These are phyloP conservation scores for Orychophragmus violaceus DNA, from an alignment of 345 rosid species.

Conservation along the genomic window DNA sequence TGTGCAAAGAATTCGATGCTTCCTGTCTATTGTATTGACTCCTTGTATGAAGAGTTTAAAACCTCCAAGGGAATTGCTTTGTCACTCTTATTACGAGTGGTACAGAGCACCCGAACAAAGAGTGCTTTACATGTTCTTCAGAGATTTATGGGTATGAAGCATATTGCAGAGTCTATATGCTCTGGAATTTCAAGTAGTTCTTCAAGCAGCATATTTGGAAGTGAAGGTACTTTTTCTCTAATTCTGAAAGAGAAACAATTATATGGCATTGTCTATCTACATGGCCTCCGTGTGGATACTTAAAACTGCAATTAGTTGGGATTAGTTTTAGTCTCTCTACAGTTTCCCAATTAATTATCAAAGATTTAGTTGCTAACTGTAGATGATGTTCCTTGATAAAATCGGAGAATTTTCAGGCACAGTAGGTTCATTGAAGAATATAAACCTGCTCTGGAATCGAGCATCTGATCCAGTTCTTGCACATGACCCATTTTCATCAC, in stretches of 20 bases:
- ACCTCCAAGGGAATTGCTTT: constrained; percentile 64
- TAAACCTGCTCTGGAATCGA: constrained; percentile 64
- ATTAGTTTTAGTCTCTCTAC: background rate
- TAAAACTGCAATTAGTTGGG: background rate
- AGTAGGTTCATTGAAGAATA: constrained; percentile 39
- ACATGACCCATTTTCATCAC: constrained; percentile 89
- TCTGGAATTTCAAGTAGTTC: constrained; percentile 43
- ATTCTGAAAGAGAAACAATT: background rate
- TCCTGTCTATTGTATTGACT: constrained; percentile 44
- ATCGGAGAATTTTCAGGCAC: constrained; percentile 42
- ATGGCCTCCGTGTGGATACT: background rate
- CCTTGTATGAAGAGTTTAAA: constrained; percentile 62
- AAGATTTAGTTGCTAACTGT: constrained; percentile 8
- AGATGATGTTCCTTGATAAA: constrained; percentile 6
- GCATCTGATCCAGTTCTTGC: constrained; percentile 78
- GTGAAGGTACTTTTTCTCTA: constrained; percentile 39
- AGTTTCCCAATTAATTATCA: background rate
- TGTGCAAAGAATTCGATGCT: constrained; percentile 43
- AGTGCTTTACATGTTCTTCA: constrained; percentile 65
- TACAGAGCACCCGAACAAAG: constrained; percentile 49
- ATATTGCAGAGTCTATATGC: constrained; percentile 72
- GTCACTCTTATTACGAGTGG: constrained; percentile 61
- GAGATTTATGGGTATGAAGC: constrained; percentile 76
- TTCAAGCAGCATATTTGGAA: constrained; percentile 30
- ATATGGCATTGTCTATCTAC: background rate